A percentile compares a stretch with the other conserved stretches of the same genome.
Conservation (phyloP, 2,329 filamentous ascomycete genomes). For the Aspergillus amoenus region DNA sequence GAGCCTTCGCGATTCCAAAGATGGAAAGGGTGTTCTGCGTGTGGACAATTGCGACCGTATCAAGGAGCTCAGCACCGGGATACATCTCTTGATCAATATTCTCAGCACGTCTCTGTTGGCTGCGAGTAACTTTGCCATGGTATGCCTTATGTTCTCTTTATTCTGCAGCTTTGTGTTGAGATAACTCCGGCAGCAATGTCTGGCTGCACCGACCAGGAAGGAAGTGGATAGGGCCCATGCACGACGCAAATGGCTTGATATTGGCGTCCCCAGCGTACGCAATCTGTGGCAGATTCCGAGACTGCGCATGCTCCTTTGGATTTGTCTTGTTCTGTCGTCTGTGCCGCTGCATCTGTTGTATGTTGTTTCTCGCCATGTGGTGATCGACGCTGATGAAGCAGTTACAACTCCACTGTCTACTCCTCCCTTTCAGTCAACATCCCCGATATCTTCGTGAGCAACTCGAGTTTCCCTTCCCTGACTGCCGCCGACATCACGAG, state of each 20-base stretch:
- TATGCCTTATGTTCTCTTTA: background rate
- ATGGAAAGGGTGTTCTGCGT: background rate
- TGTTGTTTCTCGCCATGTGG: background rate
- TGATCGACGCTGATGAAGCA: background rate
- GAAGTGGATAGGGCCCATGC: constrained; percentile 52
- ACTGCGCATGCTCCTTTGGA: constrained; percentile 21
- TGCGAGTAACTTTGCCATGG: constrained; percentile 52
- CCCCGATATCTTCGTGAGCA: background rate
- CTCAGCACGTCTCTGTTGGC: constrained; percentile 47
- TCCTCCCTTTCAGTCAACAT: background rate
- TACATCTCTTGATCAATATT: constrained; percentile 52
- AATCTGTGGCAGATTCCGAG: constrained; percentile 33
- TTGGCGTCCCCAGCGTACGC: constrained; percentile 40
- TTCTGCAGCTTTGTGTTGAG: background rate
- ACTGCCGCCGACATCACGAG: too few species aligned
- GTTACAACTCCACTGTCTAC: background rate
- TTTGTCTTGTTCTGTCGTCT: constrained; percentile 14
- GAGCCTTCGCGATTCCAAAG: background rate
- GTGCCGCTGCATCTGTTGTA: constrained; percentile 17
- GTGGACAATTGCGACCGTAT: background rate
- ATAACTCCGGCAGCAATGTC: constrained; percentile 39
- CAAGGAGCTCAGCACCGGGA: constrained; percentile 5
- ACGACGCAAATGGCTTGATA: constrained; percentile 43
- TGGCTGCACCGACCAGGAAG: constrained; percentile 50
- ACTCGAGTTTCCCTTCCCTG: background rate